phyloP scores from a whole-genome alignment of 2,329 filamentous ascomycete genomes.

The Pyrenochaeta sp. region DNA sequence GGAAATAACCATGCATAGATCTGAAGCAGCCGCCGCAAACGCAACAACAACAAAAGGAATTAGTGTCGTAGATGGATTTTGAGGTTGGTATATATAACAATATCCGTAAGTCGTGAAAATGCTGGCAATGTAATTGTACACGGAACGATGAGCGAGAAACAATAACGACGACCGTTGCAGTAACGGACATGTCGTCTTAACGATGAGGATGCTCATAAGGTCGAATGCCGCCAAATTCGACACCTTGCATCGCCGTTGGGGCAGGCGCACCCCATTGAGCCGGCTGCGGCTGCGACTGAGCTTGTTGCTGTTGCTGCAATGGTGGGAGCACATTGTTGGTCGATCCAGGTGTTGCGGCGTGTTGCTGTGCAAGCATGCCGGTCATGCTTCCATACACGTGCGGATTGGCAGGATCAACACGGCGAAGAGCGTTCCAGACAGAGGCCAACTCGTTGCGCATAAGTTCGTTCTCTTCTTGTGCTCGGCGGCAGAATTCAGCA shows the following conservation, averaged over 20 bases:
- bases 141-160: background rate
- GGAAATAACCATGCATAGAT: background rate
- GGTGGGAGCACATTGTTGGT: slow-evolving; percentile 48
- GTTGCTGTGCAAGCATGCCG: slow-evolving; percentile 52
- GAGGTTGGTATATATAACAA: slow-evolving; percentile 1
- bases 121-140: slow-evolving; percentile 4
- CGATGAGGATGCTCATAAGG: slow-evolving; percentile 49
- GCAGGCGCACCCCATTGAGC: slow-evolving; percentile 44
- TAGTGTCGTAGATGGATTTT: background rate
- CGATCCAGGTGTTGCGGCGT: slow-evolving; percentile 38
- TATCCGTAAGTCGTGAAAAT: slow-evolving; percentile 1
- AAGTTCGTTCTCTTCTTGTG: slow-evolving; percentile 57
- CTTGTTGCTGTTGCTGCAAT: slow-evolving; percentile 42
- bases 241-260: slow-evolving; percentile 58
- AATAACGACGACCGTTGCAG: background rate
- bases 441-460: slow-evolving; percentile 57
- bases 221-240: slow-evolving; percentile 55
- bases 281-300: slow-evolving; percentile 42
- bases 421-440: slow-evolving; percentile 57
- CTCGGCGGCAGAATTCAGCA: slow-evolving; percentile 53
- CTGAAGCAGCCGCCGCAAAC: background rate
- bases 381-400: slow-evolving; percentile 60
- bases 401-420: slow-evolving; percentile 55
- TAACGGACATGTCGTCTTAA: slow-evolving; percentile 14
- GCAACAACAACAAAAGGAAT: background rate